A percentile compares a stretch with the other conserved stretches of the same genome.
These are phyloP conservation scores for Schwanniomyces occidentalis DNA, from an alignment of 805 yeast genomes.

Conservation along the genomic window DNA sequence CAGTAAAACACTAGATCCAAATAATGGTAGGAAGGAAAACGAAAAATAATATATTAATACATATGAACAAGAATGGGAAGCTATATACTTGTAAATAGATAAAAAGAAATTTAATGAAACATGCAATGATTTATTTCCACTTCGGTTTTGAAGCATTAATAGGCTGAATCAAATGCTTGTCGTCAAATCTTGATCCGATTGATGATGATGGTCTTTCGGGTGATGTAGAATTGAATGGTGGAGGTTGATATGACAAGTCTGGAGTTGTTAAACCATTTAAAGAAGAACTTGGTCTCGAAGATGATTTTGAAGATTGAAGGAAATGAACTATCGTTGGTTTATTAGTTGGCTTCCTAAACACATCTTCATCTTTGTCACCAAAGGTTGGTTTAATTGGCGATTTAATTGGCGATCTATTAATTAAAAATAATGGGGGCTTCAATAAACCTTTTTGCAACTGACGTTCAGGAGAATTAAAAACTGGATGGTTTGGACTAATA, in stretches of 20 bases:
- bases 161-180: slow-evolving; percentile 28
- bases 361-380: slow-evolving; percentile 4
- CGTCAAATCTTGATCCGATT: slow-evolving; percentile 35
- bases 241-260: slow-evolving; percentile 14
- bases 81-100: slow-evolving; percentile 6
- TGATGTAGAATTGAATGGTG: slow-evolving; percentile 23
- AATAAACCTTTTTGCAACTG: not conserved
- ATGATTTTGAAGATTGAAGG: slow-evolving; percentile 1
- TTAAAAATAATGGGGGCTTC: slow-evolving; percentile 10
- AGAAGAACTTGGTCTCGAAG: slow-evolving; percentile 9
- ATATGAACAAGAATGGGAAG: too few relatives aligned
- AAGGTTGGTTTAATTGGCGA: not conserved
- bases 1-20: slow-evolving; percentile 34
- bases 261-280: slow-evolving; percentile 17
- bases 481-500: slow-evolving; percentile 30
- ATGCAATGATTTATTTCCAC: slow-evolving; percentile 17
- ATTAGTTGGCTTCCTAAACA: slow-evolving; percentile 7
- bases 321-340: slow-evolving; percentile 4
- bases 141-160: slow-evolving; percentile 12
- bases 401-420: slow-evolving; percentile 2
- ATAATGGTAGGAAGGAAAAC: slow-evolving; percentile 1
- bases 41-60: not conserved
- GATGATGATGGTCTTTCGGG: slow-evolving; percentile 38
- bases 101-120: slow-evolving; percentile 2
- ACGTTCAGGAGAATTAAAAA: slow-evolving; percentile 27